Conservation (phyloP, 441 rosid species). For the Euphorbia neoarborescens region DNA sequence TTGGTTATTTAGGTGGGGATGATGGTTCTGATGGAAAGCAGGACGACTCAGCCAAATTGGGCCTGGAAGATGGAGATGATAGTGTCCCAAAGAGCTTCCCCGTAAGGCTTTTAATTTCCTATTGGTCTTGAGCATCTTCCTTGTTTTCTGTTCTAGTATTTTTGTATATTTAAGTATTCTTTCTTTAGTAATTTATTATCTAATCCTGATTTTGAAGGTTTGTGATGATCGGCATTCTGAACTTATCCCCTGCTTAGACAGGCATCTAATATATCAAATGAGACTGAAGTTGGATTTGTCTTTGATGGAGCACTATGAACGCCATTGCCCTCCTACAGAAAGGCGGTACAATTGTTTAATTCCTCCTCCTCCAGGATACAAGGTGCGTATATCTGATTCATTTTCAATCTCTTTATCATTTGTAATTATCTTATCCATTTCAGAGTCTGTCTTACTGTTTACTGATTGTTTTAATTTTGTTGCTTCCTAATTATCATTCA, state of each 20-base stretch:
- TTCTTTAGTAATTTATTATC: slow-evolving; percentile 13
- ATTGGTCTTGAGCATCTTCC: not conserved
- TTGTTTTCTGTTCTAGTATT: not conserved
- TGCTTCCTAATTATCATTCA: too few relatives aligned
- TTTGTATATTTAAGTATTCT: not conserved
- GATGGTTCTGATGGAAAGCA: slow-evolving; percentile 51
- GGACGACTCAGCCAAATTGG: slow-evolving; percentile 45
- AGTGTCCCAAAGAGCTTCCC: slow-evolving; percentile 68
- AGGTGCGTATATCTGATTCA: slow-evolving; percentile 33
- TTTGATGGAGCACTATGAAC: slow-evolving; percentile 91
- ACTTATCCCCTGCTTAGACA: slow-evolving; percentile 83
- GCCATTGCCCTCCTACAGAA: slow-evolving; percentile 76
- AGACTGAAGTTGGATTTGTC: slow-evolving; percentile 64
- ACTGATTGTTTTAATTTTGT: too few relatives aligned
- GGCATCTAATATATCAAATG: slow-evolving; percentile 69
- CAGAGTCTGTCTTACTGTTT: too few relatives aligned
- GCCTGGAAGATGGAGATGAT: slow-evolving; percentile 46
- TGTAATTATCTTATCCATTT: too few relatives aligned
- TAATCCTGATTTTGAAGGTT: slow-evolving; percentile 42
- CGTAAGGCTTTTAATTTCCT: slow-evolving; percentile 36
- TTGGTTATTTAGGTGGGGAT: slow-evolving; percentile 86
- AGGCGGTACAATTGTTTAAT: slow-evolving; percentile 83
- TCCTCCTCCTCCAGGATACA: slow-evolving; percentile 81
- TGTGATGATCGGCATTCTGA: slow-evolving; percentile 89
- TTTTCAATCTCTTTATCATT: too few relatives aligned